Base-by-base conservation (phyloP, 2,329 filamentous ascomycete species). In the Ceratocystis papillata region DNA sequence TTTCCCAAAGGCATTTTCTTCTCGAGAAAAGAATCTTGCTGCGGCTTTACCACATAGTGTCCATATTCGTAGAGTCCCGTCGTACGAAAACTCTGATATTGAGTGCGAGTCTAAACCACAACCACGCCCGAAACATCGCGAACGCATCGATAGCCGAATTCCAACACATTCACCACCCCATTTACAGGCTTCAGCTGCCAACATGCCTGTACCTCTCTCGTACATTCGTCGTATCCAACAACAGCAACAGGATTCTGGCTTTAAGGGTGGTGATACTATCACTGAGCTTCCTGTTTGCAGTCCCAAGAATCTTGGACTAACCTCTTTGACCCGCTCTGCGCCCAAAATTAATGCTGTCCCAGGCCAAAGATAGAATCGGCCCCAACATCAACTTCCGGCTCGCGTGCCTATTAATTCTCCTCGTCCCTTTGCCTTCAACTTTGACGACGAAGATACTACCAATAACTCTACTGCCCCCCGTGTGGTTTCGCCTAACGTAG, bases 301-400 rank as follows among this genome's bases (percentile, higher is more conserved):
- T 5, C 28, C 55, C 15, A 59, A 59, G 20, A 59, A 59, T 37
- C 7, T 59, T 37, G 55, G 28, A 20, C 55, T 59, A 25, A 30
- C 55, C 55, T 59, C 55, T 20, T 20, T 59, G 55, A 44, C 25
- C 8, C 48, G 53, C 17, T 61, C 65, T 45, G 45, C 62, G 41
- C 62, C 65, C 30, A 67, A 64, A 44, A 22, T 67, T 53, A 53
- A 62, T 44, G 63, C 66, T 48, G 62, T 53, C 15, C 7, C 62
- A 41, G 63, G 63, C 60, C 63, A 65, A 60, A 67, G 66, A 67
- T 67, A 67, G 66, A 67, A 67, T 67, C 66, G 64, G 57, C 44
- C 63, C 7, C 63, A 67, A 50, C 63, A 65, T 41, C 60, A 48
- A 44, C 63, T 60, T 37, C 46, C 63, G 20, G 44, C 60, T 48